These are phyloP conservation scores for Cystoderma amianthinum DNA, from an alignment of 768 basidiomycete species.

Conservation along the genomic window DNA sequence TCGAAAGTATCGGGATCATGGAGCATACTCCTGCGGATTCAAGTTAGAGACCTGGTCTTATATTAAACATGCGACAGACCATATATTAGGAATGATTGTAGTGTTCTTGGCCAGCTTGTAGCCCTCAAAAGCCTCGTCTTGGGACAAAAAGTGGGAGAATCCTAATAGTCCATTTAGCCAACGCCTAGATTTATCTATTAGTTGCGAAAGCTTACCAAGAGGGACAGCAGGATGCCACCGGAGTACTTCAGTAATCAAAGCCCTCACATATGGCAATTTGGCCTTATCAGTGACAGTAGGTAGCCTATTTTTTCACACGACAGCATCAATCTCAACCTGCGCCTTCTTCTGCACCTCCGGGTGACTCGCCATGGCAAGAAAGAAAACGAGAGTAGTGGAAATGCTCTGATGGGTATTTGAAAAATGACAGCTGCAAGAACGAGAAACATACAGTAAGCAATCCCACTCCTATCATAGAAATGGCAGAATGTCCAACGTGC, in stretches of 20 bases:
- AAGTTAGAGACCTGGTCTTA: background rate
- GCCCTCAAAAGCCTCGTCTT: background rate
- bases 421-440: too few relatives aligned
- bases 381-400: slow-evolving; percentile 23
- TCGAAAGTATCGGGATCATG: background rate
- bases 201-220: too few relatives aligned
- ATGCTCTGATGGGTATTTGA: too few relatives aligned
- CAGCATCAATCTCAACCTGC: slow-evolving; percentile 29
- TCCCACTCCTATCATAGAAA: too few relatives aligned
- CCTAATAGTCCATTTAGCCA: too few relatives aligned
- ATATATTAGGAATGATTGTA: background rate
- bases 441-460: too few relatives aligned
- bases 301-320: slow-evolving; percentile 27
- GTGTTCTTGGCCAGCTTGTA: background rate
- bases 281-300: slow-evolving; percentile 28
- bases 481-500: too few relatives aligned
- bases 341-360: slow-evolving; percentile 30
- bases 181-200: too few relatives aligned
- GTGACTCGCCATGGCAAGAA: slow-evolving; percentile 28
- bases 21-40: background rate
- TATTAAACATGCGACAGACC: background rate
- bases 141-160: too few relatives aligned
- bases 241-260: slow-evolving; percentile 26
- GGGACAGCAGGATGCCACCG: slow-evolving; percentile 20
- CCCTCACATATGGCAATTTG: slow-evolving; percentile 27